Evolutionary conservation across 2,329 filamentous ascomycete species (phyloP).

Genomic region (Trichophyton equinum): DNA sequence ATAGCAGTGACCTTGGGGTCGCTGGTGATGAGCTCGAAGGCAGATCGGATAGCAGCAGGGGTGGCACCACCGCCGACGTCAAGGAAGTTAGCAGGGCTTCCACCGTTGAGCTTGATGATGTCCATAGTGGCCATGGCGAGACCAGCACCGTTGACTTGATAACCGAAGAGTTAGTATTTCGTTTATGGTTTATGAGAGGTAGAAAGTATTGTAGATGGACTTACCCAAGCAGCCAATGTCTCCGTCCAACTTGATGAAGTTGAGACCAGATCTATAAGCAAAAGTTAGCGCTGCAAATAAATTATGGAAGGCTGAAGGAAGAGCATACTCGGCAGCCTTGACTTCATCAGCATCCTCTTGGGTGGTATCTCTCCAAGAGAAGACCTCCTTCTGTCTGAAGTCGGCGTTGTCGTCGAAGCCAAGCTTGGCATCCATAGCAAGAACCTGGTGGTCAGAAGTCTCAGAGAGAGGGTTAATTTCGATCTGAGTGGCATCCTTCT

Average conservation of each 20-base stretch:
- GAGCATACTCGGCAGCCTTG: slow-evolving; percentile 68
- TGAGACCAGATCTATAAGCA: slow-evolving; percentile 51
- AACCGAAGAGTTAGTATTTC: background rate
- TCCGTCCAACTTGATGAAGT: slow-evolving; percentile 99
- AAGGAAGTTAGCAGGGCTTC: slow-evolving; percentile 92
- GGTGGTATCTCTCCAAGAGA: slow-evolving; percentile 80
- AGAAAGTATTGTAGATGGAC: slow-evolving; percentile 4
- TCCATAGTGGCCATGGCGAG: slow-evolving; percentile 99
- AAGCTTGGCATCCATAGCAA: slow-evolving; percentile 99
- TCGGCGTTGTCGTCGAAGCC: slow-evolving; percentile 98
- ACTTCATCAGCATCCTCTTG: slow-evolving; percentile 98
- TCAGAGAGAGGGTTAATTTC: slow-evolving; percentile 99
- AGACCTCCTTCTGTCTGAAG: slow-evolving; percentile 94
- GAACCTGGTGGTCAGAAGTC: slow-evolving; percentile 93
- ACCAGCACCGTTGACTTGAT: slow-evolving; percentile 81
- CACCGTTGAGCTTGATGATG: slow-evolving; percentile 99
- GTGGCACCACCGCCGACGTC: slow-evolving; percentile 97
- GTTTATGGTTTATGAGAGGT: background rate
- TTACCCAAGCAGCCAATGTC: slow-evolving; percentile 83
- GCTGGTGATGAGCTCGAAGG: slow-evolving; percentile 96
- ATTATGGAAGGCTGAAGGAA: background rate
- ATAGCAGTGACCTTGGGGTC: slow-evolving; percentile 97
- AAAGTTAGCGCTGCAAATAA: background rate
- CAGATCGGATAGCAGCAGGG: slow-evolving; percentile 88
- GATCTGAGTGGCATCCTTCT: slow-evolving; percentile 97